Conservation (phyloP, 2,329 filamentous ascomycete genomes). For the Aureobasidium vineae region DNA sequence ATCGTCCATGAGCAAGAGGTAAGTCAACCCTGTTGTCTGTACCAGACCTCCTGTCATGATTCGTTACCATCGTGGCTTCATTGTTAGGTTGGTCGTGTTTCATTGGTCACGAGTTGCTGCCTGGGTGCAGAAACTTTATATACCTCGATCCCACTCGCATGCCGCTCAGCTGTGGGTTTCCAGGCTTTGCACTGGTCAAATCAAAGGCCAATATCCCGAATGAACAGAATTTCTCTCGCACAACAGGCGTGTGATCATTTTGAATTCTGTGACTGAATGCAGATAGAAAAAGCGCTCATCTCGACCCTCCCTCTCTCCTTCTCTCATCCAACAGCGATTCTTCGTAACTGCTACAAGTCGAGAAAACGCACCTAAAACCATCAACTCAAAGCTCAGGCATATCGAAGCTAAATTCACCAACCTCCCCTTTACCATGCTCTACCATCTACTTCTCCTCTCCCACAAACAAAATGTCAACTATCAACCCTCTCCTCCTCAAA, state of each 20-base stretch:
- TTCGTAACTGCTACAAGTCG: background rate
- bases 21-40: background rate
- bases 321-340: background rate
- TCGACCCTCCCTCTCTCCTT: background rate
- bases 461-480: background rate
- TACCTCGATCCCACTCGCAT: background rate
- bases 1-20: background rate
- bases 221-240: background rate
- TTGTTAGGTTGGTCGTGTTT: background rate
- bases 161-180: background rate
- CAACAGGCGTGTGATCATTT: background rate
- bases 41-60: background rate
- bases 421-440: background rate
- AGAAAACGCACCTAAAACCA: background rate
- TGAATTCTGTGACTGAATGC: background rate
- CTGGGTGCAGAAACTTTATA: background rate
- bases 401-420: background rate
- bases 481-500: background rate
- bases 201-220: background rate
- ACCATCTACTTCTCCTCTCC: background rate
- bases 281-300: background rate
- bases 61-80: background rate
- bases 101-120: background rate
- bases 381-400: background rate
- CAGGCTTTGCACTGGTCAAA: background rate